Evolutionary conservation across 2,329 filamentous ascomycete species (phyloP).

Genomic region (Exophiala aquamarina): DNA sequence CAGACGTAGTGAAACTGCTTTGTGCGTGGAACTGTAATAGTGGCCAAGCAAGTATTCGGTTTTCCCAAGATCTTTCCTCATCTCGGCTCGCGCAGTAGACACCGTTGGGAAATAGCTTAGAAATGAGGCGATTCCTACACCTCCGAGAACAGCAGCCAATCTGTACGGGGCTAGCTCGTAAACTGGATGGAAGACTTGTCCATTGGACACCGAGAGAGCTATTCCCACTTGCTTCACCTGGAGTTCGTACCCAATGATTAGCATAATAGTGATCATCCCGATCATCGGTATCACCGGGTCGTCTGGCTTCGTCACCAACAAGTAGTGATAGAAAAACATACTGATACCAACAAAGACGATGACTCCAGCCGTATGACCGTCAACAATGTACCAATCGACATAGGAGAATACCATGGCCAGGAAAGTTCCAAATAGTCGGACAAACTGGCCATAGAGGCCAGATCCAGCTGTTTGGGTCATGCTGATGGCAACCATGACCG

Average conservation of each 20-base stretch:
- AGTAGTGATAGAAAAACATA: constrained; percentile 56
- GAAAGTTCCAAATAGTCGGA: constrained; percentile 65
- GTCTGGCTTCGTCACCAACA: constrained; percentile 65
- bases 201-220: constrained; percentile 56
- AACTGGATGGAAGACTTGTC: constrained; percentile 69
- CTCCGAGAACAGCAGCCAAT: constrained; percentile 65
- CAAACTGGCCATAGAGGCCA: constrained; percentile 68
- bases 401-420: constrained; percentile 65
- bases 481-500: constrained; percentile 72
- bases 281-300: constrained; percentile 64
- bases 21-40: constrained; percentile 70
- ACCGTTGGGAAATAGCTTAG: constrained; percentile 78
- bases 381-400: constrained; percentile 75
- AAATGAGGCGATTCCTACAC: constrained; percentile 69
- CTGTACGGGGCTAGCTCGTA: constrained; percentile 71
- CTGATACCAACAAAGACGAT: constrained; percentile 55
- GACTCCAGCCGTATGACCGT: constrained; percentile 60
- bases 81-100: constrained; percentile 67
- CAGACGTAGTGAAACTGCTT: constrained; percentile 63
- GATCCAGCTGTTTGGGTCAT: constrained; percentile 70
- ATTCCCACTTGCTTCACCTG: constrained; percentile 67
- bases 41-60: constrained; percentile 73
- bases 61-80: constrained; percentile 67
- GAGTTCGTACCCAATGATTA: constrained; percentile 72
- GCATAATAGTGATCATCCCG: constrained; percentile 57